Evolutionary conservation across 1,284 basidiomycete species (phyloP).

Genomic region (Cryptococcus sp.): DNA sequence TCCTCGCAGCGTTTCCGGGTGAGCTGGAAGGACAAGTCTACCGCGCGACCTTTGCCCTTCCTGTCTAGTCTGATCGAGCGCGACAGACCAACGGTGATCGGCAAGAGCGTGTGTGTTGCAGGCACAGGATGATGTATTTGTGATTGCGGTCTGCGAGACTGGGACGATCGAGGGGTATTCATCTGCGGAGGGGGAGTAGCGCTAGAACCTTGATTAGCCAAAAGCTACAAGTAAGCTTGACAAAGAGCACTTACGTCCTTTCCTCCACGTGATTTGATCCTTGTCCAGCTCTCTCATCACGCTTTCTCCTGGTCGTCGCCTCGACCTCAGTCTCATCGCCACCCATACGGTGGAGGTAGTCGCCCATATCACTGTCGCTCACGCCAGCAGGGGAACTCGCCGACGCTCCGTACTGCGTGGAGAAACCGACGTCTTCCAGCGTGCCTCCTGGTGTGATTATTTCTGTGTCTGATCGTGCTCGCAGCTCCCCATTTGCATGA

Average conservation of each 20-base stretch:
- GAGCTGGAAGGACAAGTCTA: conserved; percentile 20
- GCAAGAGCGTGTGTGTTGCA: conserved; percentile 29
- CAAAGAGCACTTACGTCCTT: conserved; percentile 1
- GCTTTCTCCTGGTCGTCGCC: conserved; percentile 12
- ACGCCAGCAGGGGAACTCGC: conserved; percentile 33
- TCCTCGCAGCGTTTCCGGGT: conserved; percentile 45
- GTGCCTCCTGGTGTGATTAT: neutral
- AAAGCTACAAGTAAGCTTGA: too few species aligned
- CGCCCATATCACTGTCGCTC: conserved; percentile 30
- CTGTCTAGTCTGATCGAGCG: conserved; percentile 3
- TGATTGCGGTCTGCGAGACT: neutral
- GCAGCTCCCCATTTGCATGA: neutral
- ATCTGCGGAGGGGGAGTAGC: neutral
- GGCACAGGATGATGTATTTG: conserved; percentile 20
- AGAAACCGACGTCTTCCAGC: conserved; percentile 17
- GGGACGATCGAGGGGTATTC: neutral
- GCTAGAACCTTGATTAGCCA: neutral
- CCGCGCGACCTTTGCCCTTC: conserved; percentile 15
- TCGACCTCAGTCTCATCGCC: conserved; percentile 23
- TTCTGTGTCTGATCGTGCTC: neutral
- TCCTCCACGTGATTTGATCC: conserved; percentile 3
- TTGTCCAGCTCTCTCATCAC: conserved; percentile 7
- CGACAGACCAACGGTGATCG: conserved; percentile 12
- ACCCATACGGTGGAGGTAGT: conserved; percentile 26
- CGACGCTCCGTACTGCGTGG: conserved; percentile 34